Evolutionary conservation across 2,329 filamentous ascomycete genomes (phyloP), one percentile per base, ranked within the genome.

Genomic region (Ophiostoma ulmi): DNA sequence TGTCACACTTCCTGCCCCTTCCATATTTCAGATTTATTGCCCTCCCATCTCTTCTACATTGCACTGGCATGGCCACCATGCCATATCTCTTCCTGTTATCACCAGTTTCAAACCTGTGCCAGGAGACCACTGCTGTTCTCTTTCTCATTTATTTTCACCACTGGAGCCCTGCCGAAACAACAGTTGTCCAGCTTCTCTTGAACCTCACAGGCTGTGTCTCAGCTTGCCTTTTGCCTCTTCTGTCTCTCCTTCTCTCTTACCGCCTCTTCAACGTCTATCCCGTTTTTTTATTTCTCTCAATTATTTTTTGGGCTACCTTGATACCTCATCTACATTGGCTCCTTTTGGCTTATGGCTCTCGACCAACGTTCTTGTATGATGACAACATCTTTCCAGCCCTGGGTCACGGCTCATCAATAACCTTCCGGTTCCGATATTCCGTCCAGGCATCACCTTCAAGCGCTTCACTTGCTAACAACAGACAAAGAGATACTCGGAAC

Each of bases 191-290:
- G 67, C 70, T 58, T 69, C 67, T 71, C 63, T 22, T 31, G 38
- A 52, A 38, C 70, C 67, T 38, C 48, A 69, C 61, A 69, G 70
- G 55, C 67, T 69, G 36, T 71, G 70, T 71, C 67, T 71, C 68
- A 68, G 67, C 61, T 69, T 67, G 36, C 48, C n/a, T 71, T 71
- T 67, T 69, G 52, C 39, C 66, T 13, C 65, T 38, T 65, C 22
- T 36, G 17, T 36, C n/a, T 64, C 55, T 35, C 68, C 10, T 36
- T 35, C 35, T 17, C 5, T 63, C 58, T 58, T 26, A n/a, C 52
- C 52, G n/a, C 17, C 52, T 20, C 44, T 39, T 20, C 44, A 48
- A 20, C 58, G 22, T 11, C 14, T 20, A 26, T 63, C 58, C 58
- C 58, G 26, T 31, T 6, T 63, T 20, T 14, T 58, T 31, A 3